A percentile compares a stretch with the other conserved stretches of the same genome.
These are phyloP conservation scores for Metschnikowia similis DNA, from an alignment of 805 yeast genomes.

Conservation along the genomic window DNA sequence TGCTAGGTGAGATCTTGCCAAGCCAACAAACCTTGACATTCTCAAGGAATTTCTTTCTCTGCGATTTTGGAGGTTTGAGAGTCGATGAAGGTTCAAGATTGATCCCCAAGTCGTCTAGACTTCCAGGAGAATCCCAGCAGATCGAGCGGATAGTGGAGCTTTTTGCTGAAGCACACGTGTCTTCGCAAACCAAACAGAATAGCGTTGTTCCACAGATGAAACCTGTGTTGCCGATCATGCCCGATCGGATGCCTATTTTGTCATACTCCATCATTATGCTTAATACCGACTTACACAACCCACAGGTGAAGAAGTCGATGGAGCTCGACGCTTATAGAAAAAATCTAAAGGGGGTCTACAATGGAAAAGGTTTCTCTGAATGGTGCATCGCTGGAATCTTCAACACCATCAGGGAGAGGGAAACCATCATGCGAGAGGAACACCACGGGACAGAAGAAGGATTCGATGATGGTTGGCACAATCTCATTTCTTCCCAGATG, in stretches of 20 bases:
- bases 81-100: constrained; percentile 92
- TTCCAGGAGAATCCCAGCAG: constrained; percentile 97
- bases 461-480: constrained; percentile 85
- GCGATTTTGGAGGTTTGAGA: constrained; percentile 73
- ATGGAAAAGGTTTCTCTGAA: constrained; percentile 70
- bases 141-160: constrained; percentile 88
- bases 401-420: constrained; percentile 73
- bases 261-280: constrained; percentile 91
- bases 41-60: constrained; percentile 61
- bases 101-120: constrained; percentile 74
- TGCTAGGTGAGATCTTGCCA: constrained; percentile 84
- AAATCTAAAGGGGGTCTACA: constrained; percentile 77
- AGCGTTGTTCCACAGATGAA: constrained; percentile 22
- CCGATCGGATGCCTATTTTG: constrained; percentile 80
- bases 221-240: constrained; percentile 56
- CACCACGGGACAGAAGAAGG: constrained; percentile 90
- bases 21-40: constrained; percentile 59
- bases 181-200: constrained; percentile 43
- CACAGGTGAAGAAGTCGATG: constrained; percentile 91
- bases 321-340: constrained; percentile 73
- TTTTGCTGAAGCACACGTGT: constrained; percentile 77
- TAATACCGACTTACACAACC: constrained; percentile 91
- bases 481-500: constrained; percentile 50
- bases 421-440: constrained; percentile 96
- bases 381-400: constrained; percentile 85